Evolutionary conservation across 495 filamentous ascomycete species (phyloP), one percentile per base, ranked within the genome.

Genomic region (Poronia punctata): DNA sequence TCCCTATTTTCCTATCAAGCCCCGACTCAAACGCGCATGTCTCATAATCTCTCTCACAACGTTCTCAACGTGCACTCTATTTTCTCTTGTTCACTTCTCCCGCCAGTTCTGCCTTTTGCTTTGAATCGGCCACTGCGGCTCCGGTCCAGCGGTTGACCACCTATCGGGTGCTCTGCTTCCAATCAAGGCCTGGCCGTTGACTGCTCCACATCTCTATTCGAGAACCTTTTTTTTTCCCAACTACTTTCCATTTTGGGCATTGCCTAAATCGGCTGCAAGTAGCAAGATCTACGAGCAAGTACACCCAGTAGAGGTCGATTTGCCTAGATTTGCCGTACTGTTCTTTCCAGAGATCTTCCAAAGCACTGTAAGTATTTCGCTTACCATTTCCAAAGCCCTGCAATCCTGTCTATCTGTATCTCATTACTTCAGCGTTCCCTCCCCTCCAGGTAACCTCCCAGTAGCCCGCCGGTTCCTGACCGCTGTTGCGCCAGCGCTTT

Each of bases 231-330:
- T 49, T 43, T 36, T 25, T 21, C 36, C 30, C 35, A 36, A 48
- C 46, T 52, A 52, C 54, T 56, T 53, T 59, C 52, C 49, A 43
- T 50, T 56, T 56, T 50, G 55, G 55, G 52, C 55, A 56, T 59
- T 59, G 49, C 55, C 55, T 59, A 59, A 59, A 59, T 50, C 46
- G 55, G 55, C 45, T 38, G 46, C 52, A 38, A 50, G 55, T 52
- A 28, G 47, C 42, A 53, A 48, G 47, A 55, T 50, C 46, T 50
- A 40, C n/a, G n/a, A n/a, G n/a, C n/a, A n/a, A n/a, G n/a, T n/a
- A n/a, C 49, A 45, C 40, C 48, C 43, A 45, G 32, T 38, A 40
- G 52, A 48, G 49, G 41, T 53, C 55, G 43, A 48, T 48, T 43
- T 59, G 45, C 45, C 55, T 53, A 52, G 43, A 48, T 48, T 43